Base-by-base conservation (phyloP, 2,329 filamentous ascomycete species). In the Geosmithia putterillii region DNA sequence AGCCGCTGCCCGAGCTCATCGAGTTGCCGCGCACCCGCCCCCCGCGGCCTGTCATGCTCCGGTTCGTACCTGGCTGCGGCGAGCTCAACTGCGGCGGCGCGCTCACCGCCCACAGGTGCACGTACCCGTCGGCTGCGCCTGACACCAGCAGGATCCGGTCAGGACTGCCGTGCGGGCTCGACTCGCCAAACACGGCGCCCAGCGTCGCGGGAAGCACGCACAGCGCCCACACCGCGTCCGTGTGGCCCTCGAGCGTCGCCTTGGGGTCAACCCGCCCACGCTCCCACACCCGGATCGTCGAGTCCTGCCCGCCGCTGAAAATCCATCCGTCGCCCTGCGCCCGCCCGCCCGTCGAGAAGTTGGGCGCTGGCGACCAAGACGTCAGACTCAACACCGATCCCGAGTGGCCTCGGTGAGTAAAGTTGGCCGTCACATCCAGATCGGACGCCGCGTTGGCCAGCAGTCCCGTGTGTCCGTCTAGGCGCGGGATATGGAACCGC, bases 251-350 rank as follows among this genome's bases (percentile, higher is more conserved):
- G 4, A 98, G 70, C 1, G 88, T 95, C 2, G 88, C 88, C 62
- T 96, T 96, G 7, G 92, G 88, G 57, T 96, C 92, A 25, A 98
- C 87, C 40, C 90, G 74, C 22, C 90, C 90, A 42, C 89, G 79
- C 62, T 98, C 90, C 92, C 92, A 98, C 0, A 98, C 88, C 23
- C 89, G 79, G 34, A 98, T 81, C 7, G 87, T 94, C 17, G 86
- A 80, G 61, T 98, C 92, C 59, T 95, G 88, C 4, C 92, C 92
- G 47, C 92, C 92, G 5, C 90, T 96, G 62, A 98, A 98, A 50
- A 98, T 89, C 92, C 92, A 98, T 22, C 92, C 92, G 53, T 96
- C 92, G 25, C 90, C 90, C 53, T 84, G 79, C 7, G 86, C 86
- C 48, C 89, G 79, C 7, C 89, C 88, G 32, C 89, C 86, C 17